phyloP scores from a whole-genome alignment of 768 basidiomycete species.

The Mycena haematopus region DNA sequence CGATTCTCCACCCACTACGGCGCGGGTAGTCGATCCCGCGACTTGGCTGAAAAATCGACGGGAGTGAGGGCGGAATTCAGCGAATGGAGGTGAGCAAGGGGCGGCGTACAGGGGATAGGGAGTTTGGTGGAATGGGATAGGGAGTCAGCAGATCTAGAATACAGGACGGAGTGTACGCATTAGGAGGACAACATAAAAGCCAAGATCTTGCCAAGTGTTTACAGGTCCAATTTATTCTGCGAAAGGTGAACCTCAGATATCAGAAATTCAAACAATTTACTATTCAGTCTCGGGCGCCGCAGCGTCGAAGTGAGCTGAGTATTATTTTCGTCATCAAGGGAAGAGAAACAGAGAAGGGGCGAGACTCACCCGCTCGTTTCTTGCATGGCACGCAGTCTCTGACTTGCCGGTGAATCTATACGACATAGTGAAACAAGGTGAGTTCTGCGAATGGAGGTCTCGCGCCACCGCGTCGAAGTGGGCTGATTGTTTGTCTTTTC shows the following conservation, averaged over 20 bases:
- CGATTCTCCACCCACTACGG: no score
- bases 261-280: conserved; percentile 4
- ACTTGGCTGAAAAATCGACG: no score
- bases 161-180: no score
- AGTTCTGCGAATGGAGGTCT: conserved; percentile 1
- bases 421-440: no score
- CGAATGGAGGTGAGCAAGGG: no score
- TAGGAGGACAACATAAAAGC: neutral
- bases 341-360: neutral
- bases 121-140: no score
- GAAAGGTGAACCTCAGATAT: no score
- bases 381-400: neutral
- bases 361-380: neutral
- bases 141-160: no score
- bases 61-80: no score
- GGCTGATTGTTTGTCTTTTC: conserved; percentile 16
- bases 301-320: conserved; percentile 26
- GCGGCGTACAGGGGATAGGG: no score
- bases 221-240: neutral
- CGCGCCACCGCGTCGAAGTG: conserved; percentile 25
- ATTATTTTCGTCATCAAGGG: conserved; percentile 7
- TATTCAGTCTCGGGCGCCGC: conserved; percentile 18
- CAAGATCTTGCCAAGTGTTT: neutral
- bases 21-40: no score
- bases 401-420: no score